These are phyloP conservation scores for Lichtheimia corymbifera DNA, from an alignment of 371 early-diverging fungal genomes.

Conservation along the genomic window DNA sequence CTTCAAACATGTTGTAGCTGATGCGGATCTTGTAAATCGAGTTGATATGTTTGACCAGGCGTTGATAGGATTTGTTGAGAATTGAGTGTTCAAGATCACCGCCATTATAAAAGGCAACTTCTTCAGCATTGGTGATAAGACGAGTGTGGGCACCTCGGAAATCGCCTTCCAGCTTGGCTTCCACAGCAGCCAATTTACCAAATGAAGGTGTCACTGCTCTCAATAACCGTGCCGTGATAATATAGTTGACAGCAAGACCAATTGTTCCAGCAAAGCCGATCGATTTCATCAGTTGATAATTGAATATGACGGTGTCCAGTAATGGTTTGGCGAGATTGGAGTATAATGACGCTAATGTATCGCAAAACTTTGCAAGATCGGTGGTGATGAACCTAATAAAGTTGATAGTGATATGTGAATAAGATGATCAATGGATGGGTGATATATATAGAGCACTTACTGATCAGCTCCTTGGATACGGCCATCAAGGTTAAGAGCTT, in stretches of 20 bases:
- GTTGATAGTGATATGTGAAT: not conserved
- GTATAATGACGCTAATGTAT: constrained; percentile 72
- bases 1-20: constrained; percentile 89
- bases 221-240: constrained; percentile 70
- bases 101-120: constrained; percentile 86
- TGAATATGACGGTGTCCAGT: constrained; percentile 84
- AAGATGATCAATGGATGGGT: not conserved
- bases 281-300: constrained; percentile 75
- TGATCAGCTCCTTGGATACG: constrained; percentile 87
- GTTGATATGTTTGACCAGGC: constrained; percentile 80
- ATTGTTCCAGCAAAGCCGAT: constrained; percentile 77
- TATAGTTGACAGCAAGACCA: constrained; percentile 69
- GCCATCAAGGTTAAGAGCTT: constrained; percentile 79
- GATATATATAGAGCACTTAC: constrained; percentile 36
- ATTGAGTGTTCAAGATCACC: constrained; percentile 74
- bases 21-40: constrained; percentile 77
- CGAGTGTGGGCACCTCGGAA: constrained; percentile 85
- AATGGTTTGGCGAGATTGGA: constrained; percentile 86
- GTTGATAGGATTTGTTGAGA: constrained; percentile 67
- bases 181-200: constrained; percentile 82
- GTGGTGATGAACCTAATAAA: constrained; percentile 71
- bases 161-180: constrained; percentile 87
- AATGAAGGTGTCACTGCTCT: constrained; percentile 82
- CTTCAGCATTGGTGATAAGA: constrained; percentile 88
- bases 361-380: constrained; percentile 84